Conservation (phyloP, 2,329 filamentous ascomycete species). For the Ophiostoma perfectum region DNA sequence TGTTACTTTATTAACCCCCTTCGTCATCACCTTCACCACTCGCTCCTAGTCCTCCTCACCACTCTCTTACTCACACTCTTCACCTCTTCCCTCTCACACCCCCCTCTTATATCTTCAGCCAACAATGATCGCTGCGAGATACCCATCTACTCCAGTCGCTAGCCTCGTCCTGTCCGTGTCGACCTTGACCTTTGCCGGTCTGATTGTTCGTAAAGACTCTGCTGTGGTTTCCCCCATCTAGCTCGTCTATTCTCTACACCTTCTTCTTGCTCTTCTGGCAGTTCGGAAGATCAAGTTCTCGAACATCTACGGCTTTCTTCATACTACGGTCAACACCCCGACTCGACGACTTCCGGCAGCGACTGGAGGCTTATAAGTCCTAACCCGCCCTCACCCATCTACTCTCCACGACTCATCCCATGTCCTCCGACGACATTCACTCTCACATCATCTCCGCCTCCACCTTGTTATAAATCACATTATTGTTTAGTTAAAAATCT, state of each 20-base stretch:
- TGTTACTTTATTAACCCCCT: neutral
- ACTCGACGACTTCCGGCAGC: constrained; percentile 27
- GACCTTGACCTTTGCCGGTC: constrained; percentile 41
- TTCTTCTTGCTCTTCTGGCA: constrained; percentile 17
- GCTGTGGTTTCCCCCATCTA: constrained; percentile 37
- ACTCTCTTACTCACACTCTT: neutral
- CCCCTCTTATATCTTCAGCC: constrained; percentile 28
- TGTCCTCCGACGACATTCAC: constrained; percentile 21
- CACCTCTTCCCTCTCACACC: constrained; percentile 14
- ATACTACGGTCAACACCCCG: constrained; percentile 18
- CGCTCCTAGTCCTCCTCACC: neutral
- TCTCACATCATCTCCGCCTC: neutral
- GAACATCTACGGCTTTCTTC: constrained; percentile 25
- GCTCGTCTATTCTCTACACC: constrained; percentile 28
- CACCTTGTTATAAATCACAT: constrained; percentile 7
- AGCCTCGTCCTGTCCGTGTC: constrained; percentile 50
- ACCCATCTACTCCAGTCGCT: constrained; percentile 54
- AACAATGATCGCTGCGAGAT: constrained; percentile 56
- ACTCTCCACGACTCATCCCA: constrained; percentile 29
- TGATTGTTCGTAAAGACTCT: constrained; percentile 50
- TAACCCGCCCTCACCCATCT: constrained; percentile 18
- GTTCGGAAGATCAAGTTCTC: constrained; percentile 30
- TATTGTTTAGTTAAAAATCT: constrained; percentile 6
- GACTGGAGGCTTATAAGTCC: constrained; percentile 24
- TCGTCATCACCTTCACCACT: neutral